Base-by-base conservation (phyloP, 768 basidiomycete genomes). In the Collybia sordida region DNA sequence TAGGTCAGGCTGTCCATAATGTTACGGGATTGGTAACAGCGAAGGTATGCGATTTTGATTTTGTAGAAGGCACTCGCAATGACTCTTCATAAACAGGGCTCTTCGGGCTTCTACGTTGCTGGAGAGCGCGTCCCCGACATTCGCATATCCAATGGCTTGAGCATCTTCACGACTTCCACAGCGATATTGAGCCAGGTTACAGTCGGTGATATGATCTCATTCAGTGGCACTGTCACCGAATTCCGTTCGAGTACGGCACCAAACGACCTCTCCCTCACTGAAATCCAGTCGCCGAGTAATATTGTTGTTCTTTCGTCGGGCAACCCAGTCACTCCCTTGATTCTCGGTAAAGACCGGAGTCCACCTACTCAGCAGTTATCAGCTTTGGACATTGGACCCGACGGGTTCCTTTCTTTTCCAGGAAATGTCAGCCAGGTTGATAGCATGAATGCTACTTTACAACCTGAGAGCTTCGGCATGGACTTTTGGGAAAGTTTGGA, bases 401-500 rank as follows among this genome's bases (percentile, higher is more conserved):
- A 83, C 63, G 81, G 81, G 0, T 81, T 75, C 64, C 68, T 84
- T 2, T 76, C 77, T 7, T 71, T 76, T 1, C 83, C 83, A 9
- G 81, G 77, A 59, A 83, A 84, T 54, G 62, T 67, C 14, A 77
- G 70, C 41, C 72, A 63, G 15, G 59, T 82, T 23, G 73, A 78
- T 45, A 55, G 56, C 1, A 67, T 72, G 4, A 79, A 85, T 53
- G 65, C 73, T 6, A 71, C 72, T 4, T 60, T 83, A 34, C 71
- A 74, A 45, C 82, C 82, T 1, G 69, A 75, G 22, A 63, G 69
- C 38, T 84, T 69, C 50, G 84, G 82, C 6, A 59, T 84, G 27
- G 83, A 85, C 58, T 85, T 86, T 58, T 86, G 82, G 82, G 74
- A 80, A 58, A 81, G 79, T 57, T 70, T 86, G 8, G 78, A 82